Base-by-base conservation (phyloP, 805 yeast species). In the Candida fluviatilis region DNA sequence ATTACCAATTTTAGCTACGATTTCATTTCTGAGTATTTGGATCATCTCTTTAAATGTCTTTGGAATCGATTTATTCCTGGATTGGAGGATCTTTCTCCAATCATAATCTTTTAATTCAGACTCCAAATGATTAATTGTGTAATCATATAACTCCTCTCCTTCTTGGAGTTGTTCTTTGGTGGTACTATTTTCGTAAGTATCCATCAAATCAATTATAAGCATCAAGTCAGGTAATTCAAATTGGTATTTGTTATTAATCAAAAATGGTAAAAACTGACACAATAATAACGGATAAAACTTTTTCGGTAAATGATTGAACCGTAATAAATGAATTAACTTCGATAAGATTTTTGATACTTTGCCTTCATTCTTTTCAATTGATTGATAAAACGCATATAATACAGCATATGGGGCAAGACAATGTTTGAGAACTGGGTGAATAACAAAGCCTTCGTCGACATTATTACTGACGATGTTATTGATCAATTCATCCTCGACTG, bases 401-500 rank as follows among this genome's bases (percentile, higher is more conserved):
- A 82, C 75, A 2, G 82, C 88, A 53, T 83, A 80, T 33, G 93
- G 93, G 4, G 91, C 63, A 36, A 84, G 55, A 18, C 84, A 73
- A 55, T 84, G 90, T 46, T 80, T 73, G 50, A 84, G 68, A 1
- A 78, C 66, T 12, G 86, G 79, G 29, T 78, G 71, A 11, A 75
- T 62, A 14, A 59, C 54, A 5, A 62, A 54, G 10, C 57, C 53
- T 1, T 55, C 43, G 26, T 62, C 67, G 16, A 63, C 67, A 15
- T 58, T 48, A 31, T 58, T 56, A 15, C 48, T 43, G 10, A 77
- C 73, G 18, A 77, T 62, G 26, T 76, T 67, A 44, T 75, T 73
- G 15, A 79, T 67, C 32, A 80, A 60, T 19, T 69, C 71, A 54
- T 82, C 87, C n/a, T 75, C 67, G 10, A 79, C 61, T 2, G 78